phyloP scores from a whole-genome alignment of 441 rosid genomes.

The Aquilaria agallochum region DNA sequence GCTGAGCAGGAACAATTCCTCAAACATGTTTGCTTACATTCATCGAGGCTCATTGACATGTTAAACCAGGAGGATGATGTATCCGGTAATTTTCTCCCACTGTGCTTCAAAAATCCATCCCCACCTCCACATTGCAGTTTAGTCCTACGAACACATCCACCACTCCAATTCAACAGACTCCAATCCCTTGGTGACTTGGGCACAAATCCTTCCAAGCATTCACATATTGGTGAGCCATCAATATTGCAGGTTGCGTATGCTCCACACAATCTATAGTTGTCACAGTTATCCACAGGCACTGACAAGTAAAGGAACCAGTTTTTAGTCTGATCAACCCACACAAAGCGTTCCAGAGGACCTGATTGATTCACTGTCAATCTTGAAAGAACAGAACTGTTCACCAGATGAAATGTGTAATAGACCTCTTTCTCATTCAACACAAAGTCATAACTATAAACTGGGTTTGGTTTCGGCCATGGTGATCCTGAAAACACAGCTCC shows the following conservation, averaged over 20 bases:
- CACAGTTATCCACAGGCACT: neutral
- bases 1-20: constrained; percentile 15
- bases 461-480: neutral
- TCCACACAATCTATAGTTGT: constrained; percentile 1
- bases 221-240: neutral
- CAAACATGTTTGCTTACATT: constrained; percentile 8
- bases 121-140: constrained; percentile 7
- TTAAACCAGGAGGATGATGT: constrained; percentile 1
- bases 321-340: constrained; percentile 2
- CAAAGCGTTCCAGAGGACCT: neutral
- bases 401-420: neutral
- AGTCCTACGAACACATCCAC: constrained; percentile 7
- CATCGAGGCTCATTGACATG: neutral
- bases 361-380: neutral
- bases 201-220: constrained; percentile 8
- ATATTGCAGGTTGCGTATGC: constrained; percentile 6
- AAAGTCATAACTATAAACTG: neutral
- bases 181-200: neutral
- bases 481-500: neutral
- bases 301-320: constrained; percentile 4
- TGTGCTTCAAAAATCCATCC: constrained; percentile 5
- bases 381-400: neutral
- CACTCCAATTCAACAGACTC: neutral
- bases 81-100: constrained; percentile 6
- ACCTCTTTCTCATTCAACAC: neutral